These are phyloP conservation scores for Acanthamoeba culbertsoni DNA, from an alignment of 208 protist genomes.

Conservation along the genomic window DNA sequence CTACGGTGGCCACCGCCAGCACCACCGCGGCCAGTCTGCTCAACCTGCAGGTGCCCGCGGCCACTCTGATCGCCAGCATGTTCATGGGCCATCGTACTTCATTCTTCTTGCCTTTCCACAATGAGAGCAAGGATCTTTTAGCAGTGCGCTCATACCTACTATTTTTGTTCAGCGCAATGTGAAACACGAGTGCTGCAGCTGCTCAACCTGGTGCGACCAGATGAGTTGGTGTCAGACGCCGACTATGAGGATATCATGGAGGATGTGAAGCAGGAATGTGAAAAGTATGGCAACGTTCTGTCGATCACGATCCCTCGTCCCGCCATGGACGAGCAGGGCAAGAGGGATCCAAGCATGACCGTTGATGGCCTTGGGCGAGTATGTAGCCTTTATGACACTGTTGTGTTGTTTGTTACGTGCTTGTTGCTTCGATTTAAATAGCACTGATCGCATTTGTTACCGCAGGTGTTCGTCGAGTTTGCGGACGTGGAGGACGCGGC, in stretches of 20 bases:
- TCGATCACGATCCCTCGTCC: conserved; percentile 68
- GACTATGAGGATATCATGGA: conserved; percentile 69
- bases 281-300: conserved; percentile 67
- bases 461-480: conserved; percentile 74
- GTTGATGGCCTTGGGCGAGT: background rate
- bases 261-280: conserved; percentile 66
- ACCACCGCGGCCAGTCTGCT: background rate
- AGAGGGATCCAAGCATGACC: background rate
- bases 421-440: background rate
- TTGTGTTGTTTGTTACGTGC: background rate
- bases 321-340: conserved; percentile 13
- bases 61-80: background rate
- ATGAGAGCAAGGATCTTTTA: too few relatives aligned
- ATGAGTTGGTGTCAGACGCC: conserved; percentile 63
- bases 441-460: background rate
- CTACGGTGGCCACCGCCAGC: background rate
- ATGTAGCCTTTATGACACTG: background rate
- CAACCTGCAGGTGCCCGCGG: conserved; percentile 39
- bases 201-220: conserved; percentile 54
- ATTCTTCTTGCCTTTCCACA: background rate
- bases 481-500: conserved; percentile 52
- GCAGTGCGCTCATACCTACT: too few relatives aligned
- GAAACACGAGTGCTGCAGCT: conserved; percentile 60
- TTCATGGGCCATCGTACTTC: background rate
- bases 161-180: conserved; percentile 21